Base-by-base conservation (phyloP, 2,329 filamentous ascomycete genomes). In the Fusarium hainanense region DNA sequence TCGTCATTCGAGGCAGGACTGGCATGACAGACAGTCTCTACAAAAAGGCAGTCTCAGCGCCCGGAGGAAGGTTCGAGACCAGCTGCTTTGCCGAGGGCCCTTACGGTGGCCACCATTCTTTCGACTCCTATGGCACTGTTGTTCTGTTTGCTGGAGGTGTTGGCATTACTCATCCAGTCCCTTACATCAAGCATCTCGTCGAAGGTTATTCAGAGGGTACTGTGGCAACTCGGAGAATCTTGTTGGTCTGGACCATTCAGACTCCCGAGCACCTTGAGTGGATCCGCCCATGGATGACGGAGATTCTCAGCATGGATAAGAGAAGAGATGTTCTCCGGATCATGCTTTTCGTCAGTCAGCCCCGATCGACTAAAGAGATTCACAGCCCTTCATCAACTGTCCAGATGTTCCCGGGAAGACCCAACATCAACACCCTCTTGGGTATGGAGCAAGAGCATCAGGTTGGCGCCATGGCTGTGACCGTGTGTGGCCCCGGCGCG, bases 211-310 rank as follows among this genome's bases (percentile, higher is more conserved):
- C 86, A 64, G 88, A 90, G 67, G 89, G 89, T 60, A 93, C 89
- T 1, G 89, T 91, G 8, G 90, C 91, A 2, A 89, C 90, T 2
- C 88, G 90, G 67, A 92, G 90, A 77, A 85, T 94, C 51, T 83
- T 93, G 7, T 85, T 95, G 25, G 88, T 94, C 42, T 95, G 92
- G 92, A 90, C 90, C 50, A 92, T 95, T 60, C 92, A 92, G 74
- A 91, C 87, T 74, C 90, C 90, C 72, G 92, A 94, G 81, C 92
- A 94, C 77, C 85, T 94, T 30, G 92, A 94, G 79, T 94, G 92
- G 92, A 93, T 94, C 76, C 86, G 91, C 48, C 90, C 91, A 10
- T 94, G 91, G 91, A 94, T 94, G 92, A 93, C 91, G 6, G 86
- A 90, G 75, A 93, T 94, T 66, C 84, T 94, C 41, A 87, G 88